Conservation (phyloP, 441 rosid species). For the Omphalea diandra region DNA sequence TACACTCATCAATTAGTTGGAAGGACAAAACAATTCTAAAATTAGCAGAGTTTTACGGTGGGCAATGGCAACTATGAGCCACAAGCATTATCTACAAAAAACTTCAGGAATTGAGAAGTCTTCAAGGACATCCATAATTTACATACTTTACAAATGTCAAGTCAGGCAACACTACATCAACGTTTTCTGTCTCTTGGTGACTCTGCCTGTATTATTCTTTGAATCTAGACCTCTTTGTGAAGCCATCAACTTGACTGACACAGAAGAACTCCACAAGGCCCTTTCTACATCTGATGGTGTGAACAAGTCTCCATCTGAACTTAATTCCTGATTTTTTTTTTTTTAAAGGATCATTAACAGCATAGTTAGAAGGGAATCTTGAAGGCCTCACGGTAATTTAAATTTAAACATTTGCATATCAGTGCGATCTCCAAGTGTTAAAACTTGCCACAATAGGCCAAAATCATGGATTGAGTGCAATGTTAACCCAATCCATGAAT, state of each 20-base stretch:
- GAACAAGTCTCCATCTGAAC: slow-evolving; percentile 44
- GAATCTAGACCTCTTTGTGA: slow-evolving; percentile 26
- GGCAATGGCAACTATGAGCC: not conserved
- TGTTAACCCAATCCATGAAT: too few relatives aligned
- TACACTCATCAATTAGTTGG: not conserved
- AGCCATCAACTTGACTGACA: slow-evolving; percentile 40
- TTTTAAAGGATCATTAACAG: too few relatives aligned
- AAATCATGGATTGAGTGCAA: too few relatives aligned
- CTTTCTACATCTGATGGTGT: slow-evolving; percentile 79
- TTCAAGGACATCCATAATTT: not conserved
- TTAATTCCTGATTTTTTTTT: too few relatives aligned
- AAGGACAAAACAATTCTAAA: not conserved
- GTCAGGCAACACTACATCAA: slow-evolving; percentile 20
- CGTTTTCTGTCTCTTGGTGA: slow-evolving; percentile 61
- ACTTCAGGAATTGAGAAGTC: not conserved
- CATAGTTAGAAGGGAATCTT: too few relatives aligned
- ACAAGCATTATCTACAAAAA: not conserved
- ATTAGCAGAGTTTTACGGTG: not conserved
- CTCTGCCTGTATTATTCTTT: slow-evolving; percentile 29
- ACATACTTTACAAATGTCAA: not conserved
- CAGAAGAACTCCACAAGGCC: slow-evolving; percentile 73
- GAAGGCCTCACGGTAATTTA: too few relatives aligned
- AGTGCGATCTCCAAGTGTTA: too few relatives aligned
- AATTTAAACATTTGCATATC: too few relatives aligned
- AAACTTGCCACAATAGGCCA: too few relatives aligned